phyloP scores from a whole-genome alignment of 2,329 filamentous ascomycete species.

The Arthroderma uncinatum region DNA sequence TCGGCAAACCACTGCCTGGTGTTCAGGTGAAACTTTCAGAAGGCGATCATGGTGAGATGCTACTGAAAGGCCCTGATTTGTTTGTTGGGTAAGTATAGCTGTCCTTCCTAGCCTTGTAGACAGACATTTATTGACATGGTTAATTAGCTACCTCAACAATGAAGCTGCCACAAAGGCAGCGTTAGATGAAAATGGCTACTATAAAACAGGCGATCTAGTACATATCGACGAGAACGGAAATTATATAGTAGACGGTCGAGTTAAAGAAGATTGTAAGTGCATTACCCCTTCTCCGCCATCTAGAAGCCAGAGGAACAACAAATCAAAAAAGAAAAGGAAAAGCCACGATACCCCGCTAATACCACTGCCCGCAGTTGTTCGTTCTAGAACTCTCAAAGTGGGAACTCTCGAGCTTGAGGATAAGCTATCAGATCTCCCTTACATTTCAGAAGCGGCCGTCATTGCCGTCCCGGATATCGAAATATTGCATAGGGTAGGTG shows the following conservation, averaged over 20 bases:
- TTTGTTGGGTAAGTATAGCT: constrained; percentile 7
- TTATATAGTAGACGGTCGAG: constrained; percentile 15
- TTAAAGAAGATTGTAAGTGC: constrained; percentile 15
- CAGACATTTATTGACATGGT: neutral
- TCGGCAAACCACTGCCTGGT: constrained; percentile 7
- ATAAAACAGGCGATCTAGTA: constrained; percentile 16
- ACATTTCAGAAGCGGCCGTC: constrained; percentile 14
- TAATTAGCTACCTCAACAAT: constrained; percentile 9
- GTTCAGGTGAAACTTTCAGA: constrained; percentile 7
- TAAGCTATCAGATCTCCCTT: constrained; percentile 13
- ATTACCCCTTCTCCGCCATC: neutral
- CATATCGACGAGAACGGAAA: constrained; percentile 12
- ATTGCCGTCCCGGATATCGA: constrained; percentile 11
- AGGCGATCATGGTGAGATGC: constrained; percentile 11
- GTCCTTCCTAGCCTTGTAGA: neutral
- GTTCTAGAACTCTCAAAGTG: constrained; percentile 5
- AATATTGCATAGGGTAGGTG: constrained; percentile 7
- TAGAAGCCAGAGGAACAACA: neutral
- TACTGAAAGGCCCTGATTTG: constrained; percentile 8
- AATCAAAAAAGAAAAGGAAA: too few species aligned
- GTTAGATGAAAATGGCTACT: constrained; percentile 16
- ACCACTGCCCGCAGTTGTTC: neutral
- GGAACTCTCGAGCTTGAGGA: constrained; percentile 14
- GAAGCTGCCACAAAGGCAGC: constrained; percentile 8
- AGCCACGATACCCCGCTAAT: neutral